Evolutionary conservation across 2,329 filamentous ascomycete genomes (phyloP), one percentile per base, ranked within the genome.

Genomic region (Sporothrix euskadiensis): DNA sequence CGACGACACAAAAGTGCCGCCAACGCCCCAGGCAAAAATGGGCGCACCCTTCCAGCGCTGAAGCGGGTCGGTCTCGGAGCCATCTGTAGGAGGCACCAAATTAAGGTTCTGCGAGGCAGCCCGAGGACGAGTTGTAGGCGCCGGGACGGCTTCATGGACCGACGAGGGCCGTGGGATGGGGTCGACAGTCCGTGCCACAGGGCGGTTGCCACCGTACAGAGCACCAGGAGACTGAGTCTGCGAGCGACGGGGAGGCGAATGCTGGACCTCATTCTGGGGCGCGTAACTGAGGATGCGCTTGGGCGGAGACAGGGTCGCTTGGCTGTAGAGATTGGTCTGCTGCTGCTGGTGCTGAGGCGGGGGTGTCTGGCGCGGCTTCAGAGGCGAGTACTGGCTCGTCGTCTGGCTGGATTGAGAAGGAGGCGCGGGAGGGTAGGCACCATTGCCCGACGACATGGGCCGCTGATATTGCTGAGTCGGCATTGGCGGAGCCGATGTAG

Each of bases 31-130:
- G 0, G 88, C 88, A 78, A 98, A 91, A 14, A 97, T 87, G 0
- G 97, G 96, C 14, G 89, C 88, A 3, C 97, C 97, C 82, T 92
- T 94, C 96, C 96, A 99, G 76, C 96, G 88, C 80, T 97, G 88
- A 7, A 99, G 84, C 1, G 91, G 89, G 82, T 99, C 96, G 22
- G 89, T 83, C 78, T 92, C 88, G 26, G 88, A 87, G 1, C 90
- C 90, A 80, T 92, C 89, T 1, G 86, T 90, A 1, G 90, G 90
- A 9, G 87, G 83, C 52, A 91, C 84, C 76, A 90, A 85, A 76
- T 88, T 88, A 69, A 90, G 80, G 39, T 82, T 84, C 72, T 88
- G 83, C 3, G 88, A 90, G 71, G 86, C 83, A 0, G 85, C 87
- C 71, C 88, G 83, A 14, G 83, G 81, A 26, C 87, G 83, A 0